Evolutionary conservation across 768 basidiomycete genomes (phyloP), one percentile per base, ranked within the genome.

Genomic region (Boletus fagicola): DNA sequence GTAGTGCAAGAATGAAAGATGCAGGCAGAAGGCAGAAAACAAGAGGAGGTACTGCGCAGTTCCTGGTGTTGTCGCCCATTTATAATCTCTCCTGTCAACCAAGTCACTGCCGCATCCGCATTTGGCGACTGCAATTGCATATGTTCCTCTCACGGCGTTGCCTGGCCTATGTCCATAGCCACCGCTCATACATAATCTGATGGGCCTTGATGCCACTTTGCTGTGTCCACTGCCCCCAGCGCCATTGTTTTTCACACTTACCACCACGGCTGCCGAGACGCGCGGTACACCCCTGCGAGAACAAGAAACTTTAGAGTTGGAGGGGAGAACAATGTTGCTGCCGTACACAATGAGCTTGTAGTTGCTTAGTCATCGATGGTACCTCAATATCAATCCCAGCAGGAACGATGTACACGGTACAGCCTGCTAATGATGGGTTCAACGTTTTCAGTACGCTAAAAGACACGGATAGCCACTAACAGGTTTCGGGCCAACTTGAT

Each of bases 11-110:
- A 43, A 26, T 16, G 26, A 39, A 39, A 15, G 28, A 7, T 39
- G 42, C 7, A 4, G n/a, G 28, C 4, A 38, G 49, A 36, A 50
- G 13, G 24, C 1, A 51, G 28, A 7, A 28, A 28, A 4, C 26
- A 56, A 46, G 22, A 12, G 50, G 30, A 26, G 56, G 5, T 26
- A 30, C 51, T 60, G 64, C 67, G 67, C 57, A 60, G 2, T 35
- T 5, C 10, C 10, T 16, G 31, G 12, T 43, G 8, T 43, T 42
- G 51, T 18, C 24, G 24, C 39, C 35, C 51, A 44, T 60, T 68
- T 66, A 66, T 68, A 66, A 43, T 38, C 22, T 50, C 28, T 16
- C 13, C 11, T 31, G 36, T 26, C 40, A 1, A 5, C 42, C 3
- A 20, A 20, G 20, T 8, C 31, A 33, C 48, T 31, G 48, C 47